Percentiles rank a stretch among this genome's conserved stretches.
Evolutionary conservation across 1,284 basidiomycete species (phyloP).

Genomic region (Ceratobasidium sp.): DNA sequence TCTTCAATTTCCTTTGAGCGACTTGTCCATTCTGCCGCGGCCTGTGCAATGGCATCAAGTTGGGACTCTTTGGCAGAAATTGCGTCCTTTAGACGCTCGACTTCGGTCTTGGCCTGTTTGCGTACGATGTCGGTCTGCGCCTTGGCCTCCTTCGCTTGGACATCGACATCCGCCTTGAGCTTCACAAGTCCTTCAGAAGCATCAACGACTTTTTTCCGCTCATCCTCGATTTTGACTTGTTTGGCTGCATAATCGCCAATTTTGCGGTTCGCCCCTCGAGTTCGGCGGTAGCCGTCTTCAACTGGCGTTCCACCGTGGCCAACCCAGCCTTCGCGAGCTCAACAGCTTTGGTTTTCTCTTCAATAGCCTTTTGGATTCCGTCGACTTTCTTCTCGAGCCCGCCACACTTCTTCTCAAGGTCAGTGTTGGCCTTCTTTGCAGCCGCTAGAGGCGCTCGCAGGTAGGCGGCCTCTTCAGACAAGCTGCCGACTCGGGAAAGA

Average conservation of each 20-base stretch:
- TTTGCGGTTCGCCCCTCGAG: background rate
- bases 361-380: background rate
- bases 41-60: background rate
- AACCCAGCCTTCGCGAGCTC: background rate
- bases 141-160: background rate
- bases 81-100: background rate
- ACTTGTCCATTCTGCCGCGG: background rate
- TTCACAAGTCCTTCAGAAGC: constrained; percentile 1
- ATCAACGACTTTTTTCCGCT: background rate
- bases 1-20: background rate
- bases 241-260: background rate
- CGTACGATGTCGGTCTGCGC: background rate
- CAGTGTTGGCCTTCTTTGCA: background rate
- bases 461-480: background rate
- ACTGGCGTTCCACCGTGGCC: background rate
- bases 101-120: background rate
- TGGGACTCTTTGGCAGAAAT: background rate
- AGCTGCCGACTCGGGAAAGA: background rate
- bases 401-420: background rate
- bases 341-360: background rate
- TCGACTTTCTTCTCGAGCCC: background rate
- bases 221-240: background rate
- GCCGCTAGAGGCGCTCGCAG: background rate
- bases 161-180: background rate
- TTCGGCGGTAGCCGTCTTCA: background rate